Percentiles rank a stretch among this genome's conserved stretches.
These are phyloP conservation scores for Aethionema arabicum DNA, from an alignment of 345 rosid species.

Conservation along the genomic window DNA sequence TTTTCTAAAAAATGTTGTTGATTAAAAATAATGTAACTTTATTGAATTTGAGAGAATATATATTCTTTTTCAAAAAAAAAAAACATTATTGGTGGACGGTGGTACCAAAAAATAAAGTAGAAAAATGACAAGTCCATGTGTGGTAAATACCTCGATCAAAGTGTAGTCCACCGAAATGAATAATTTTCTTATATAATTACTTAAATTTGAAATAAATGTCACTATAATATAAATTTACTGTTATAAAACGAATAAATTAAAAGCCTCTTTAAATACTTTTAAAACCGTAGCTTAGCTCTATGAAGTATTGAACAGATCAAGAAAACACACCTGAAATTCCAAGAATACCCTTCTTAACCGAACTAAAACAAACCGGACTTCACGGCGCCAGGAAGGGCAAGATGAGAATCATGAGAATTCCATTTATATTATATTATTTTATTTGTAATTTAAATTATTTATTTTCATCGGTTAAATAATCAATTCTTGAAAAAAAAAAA, in stretches of 20 bases:
- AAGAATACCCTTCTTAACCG: background rate
- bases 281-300: too few relatives aligned
- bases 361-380: constrained; percentile 21
- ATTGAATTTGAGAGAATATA: background rate
- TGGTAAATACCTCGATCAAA: constrained; percentile 21
- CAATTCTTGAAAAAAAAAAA: background rate
- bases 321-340: background rate
- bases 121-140: constrained; percentile 31
- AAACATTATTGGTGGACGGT: constrained; percentile 16
- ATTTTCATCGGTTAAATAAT: background rate
- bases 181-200: background rate
- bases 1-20: background rate
- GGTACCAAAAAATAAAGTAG: constrained; percentile 9
- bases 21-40: background rate
- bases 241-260: too few relatives aligned
- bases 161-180: constrained; percentile 25
- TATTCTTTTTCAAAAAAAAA: background rate
- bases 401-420: constrained; percentile 23
- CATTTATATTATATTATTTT: background rate
- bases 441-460: too few relatives aligned
- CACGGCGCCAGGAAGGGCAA: constrained; percentile 29
- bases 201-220: background rate
- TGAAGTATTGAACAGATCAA: too few relatives aligned
- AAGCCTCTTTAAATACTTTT: too few relatives aligned
- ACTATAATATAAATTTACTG: background rate